Base-by-base conservation (phyloP, 352 stramenopile species). In the Pythium dissotocum region DNA sequence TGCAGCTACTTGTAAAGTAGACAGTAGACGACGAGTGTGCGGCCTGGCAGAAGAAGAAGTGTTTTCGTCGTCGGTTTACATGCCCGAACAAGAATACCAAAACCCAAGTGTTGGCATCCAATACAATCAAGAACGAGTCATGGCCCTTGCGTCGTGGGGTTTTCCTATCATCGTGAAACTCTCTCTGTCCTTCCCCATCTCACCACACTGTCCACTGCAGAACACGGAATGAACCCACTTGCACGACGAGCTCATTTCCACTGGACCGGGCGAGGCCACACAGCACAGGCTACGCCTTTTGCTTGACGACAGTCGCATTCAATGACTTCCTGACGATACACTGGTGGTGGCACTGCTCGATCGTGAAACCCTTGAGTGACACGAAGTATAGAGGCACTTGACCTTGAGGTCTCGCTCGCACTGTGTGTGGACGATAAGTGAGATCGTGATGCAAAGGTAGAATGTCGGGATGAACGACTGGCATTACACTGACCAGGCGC, bases 51-150 rank as follows among this genome's bases (percentile, higher is more conserved):
- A 24, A 24, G 21, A 24, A 24, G 21, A 24, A 24, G 21, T 0
- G 21, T 24, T 24, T 24, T 24, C 21, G 21, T 24, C 54, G n/a
- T 13, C 51, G 8, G 30, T 58, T 46, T 26, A 7, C 63, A 58
- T 24, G 35, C 57, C 44, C 42, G 51, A 48, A 71, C 65, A 71
- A 71, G 72, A 73, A 69, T 69, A 69, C 63, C 63, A 65, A 65
- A 72, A 61, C 63, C 56, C 60, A 76, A 75, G 75, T 77, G 75
- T 70, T 78, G 75, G 72, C 75, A 78, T 69, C 48, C 72, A 79
- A 76, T 67, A 76, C 73, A 81, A 77, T 35, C 67, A 65, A 78
- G 75, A 81, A 81, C 75, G 75, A 81, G 75, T 81, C 75, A 72
- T 42, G 24, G 12, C 35, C 26, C 48, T 24, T 60, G 18, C 30